Evolutionary conservation across 2,329 filamentous ascomycete species (phyloP).

Genomic region (Chrysoporthe cubensis): DNA sequence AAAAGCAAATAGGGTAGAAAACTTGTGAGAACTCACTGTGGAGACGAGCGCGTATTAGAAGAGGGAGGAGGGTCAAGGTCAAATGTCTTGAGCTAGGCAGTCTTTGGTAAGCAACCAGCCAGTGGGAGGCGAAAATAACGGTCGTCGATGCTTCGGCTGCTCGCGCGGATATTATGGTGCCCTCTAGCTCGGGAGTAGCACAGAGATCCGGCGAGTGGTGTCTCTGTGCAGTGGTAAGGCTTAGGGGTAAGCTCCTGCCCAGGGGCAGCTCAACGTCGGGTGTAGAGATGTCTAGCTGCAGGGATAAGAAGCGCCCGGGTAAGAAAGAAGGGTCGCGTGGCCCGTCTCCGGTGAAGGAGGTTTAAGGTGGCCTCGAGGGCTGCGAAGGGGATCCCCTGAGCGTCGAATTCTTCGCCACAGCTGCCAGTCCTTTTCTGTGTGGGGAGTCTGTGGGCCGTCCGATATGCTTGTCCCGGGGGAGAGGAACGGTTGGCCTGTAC

Average conservation of each 20-base stretch:
- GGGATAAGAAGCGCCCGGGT: conserved; percentile 11
- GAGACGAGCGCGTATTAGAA: conserved; percentile 19
- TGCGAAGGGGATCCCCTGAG: conserved; percentile 8
- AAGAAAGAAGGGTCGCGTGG: conserved; percentile 8
- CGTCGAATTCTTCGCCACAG: conserved; percentile 13
- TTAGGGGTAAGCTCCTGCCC: not conserved
- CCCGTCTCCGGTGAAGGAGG: conserved; percentile 8
- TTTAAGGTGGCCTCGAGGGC: conserved; percentile 3
- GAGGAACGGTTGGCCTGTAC: conserved; percentile 8
- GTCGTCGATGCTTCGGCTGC: conserved; percentile 22
- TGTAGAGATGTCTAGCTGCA: conserved; percentile 12
- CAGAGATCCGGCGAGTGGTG: conserved; percentile 20
- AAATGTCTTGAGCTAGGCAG: conserved; percentile 24
- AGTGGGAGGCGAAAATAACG: conserved; percentile 26
- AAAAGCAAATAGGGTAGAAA: conserved; percentile 5
- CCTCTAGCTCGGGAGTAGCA: conserved; percentile 24
- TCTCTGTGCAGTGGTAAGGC: conserved; percentile 4
- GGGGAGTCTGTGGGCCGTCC: conserved; percentile 18
- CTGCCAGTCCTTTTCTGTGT: conserved; percentile 4
- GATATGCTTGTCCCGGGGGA: conserved; percentile 14
- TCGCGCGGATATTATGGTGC: conserved; percentile 17
- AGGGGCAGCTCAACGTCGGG: conserved; percentile 1
- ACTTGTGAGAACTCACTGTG: conserved; percentile 10
- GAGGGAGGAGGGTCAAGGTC: conserved; percentile 8
- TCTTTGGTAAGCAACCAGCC: conserved; percentile 15